phyloP scores from a whole-genome alignment of 2,329 filamentous ascomycete species.

The Paraphoma chrysanthemicola region DNA sequence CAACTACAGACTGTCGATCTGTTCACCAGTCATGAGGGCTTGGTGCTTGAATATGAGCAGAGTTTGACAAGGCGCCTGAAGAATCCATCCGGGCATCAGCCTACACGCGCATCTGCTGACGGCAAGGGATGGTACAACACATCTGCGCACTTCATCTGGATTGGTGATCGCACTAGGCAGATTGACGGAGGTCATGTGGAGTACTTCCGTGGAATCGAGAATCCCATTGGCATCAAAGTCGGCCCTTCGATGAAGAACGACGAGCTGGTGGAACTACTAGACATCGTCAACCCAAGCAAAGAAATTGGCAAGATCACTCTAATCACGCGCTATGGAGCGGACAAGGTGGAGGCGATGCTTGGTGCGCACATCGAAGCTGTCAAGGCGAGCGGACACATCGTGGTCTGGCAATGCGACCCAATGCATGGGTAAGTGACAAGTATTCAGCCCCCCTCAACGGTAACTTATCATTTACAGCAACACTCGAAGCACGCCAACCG shows the following conservation, averaged over 20 bases:
- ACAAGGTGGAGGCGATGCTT: slow-evolving; percentile 76
- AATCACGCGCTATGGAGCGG: slow-evolving; percentile 91
- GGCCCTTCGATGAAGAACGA: slow-evolving; percentile 80
- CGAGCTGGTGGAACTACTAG: slow-evolving; percentile 80
- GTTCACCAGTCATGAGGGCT: slow-evolving; percentile 93
- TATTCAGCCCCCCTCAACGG: neutral
- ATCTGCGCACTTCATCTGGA: slow-evolving; percentile 97
- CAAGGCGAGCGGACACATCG: slow-evolving; percentile 74
- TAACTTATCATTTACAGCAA: slow-evolving; percentile 51
- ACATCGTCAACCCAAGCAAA: slow-evolving; percentile 80
- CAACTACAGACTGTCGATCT: slow-evolving; percentile 91
- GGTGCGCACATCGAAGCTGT: slow-evolving; percentile 89
- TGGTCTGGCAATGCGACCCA: slow-evolving; percentile 98
- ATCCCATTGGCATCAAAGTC: slow-evolving; percentile 96
- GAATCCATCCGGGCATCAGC: slow-evolving; percentile 61
- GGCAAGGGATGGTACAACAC: slow-evolving; percentile 85
- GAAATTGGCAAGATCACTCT: slow-evolving; percentile 94
- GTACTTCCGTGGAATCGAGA: slow-evolving; percentile 95
- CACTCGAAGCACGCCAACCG: slow-evolving; percentile 69
- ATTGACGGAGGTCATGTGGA: slow-evolving; percentile 93
- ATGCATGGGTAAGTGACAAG: slow-evolving; percentile 77
- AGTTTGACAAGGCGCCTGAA: slow-evolving; percentile 79
- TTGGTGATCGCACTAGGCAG: slow-evolving; percentile 94
- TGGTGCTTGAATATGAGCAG: slow-evolving; percentile 94
- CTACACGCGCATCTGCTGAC: slow-evolving; percentile 34